Base-by-base conservation (phyloP, 257 asterid species). In the Gynochthodes officinalis region DNA sequence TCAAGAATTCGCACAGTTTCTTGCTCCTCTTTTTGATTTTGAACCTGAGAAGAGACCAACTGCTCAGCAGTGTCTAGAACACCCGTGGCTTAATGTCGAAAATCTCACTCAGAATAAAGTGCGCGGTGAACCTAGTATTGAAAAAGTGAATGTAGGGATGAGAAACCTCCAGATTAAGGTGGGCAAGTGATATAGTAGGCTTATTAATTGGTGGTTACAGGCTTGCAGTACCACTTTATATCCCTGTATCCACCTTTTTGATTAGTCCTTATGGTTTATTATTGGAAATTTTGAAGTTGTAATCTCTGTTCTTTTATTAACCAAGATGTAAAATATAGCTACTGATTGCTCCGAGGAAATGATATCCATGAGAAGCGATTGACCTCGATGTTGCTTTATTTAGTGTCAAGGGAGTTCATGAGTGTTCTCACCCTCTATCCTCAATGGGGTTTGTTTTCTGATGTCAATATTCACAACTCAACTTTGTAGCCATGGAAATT, bases 41-140 rank as follows among this genome's bases (percentile, higher is more conserved):
- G 98, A 89, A 37, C 96, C 99, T 18, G 97, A 90, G 68, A 92
- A 90, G 73, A 90, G 99, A 65, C 99, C 98, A 62, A 87, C 94
- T 63, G 96, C 98, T 64, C 84, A 85, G 74, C 94, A 92, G 75
- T 95, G 97, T 74, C 87, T 92, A 67, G 92, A 83, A 66, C 98
- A 95, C 80, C 89, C 96, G 1, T 95, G 99, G 99, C 89, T 92
- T 55, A 86, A 85, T 58, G 53, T 49, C 15, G 73, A 70, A 39
- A 77, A 72, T 68, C 73, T 77, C 39, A 65, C 69, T 9, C 80
- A 77, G 40, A 79, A 70, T 67, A 85, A 81, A 83, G 79, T 74
- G 54, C 84, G 79, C 57, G 83, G 78, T 69, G 86, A 79, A 79
- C 76, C 89, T n/a, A 81, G 82, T 72, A 67, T 78, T 53, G 86